Evolutionary conservation across 805 yeast genomes (phyloP).

Genomic region (Schwanniomyces yamadae): DNA sequence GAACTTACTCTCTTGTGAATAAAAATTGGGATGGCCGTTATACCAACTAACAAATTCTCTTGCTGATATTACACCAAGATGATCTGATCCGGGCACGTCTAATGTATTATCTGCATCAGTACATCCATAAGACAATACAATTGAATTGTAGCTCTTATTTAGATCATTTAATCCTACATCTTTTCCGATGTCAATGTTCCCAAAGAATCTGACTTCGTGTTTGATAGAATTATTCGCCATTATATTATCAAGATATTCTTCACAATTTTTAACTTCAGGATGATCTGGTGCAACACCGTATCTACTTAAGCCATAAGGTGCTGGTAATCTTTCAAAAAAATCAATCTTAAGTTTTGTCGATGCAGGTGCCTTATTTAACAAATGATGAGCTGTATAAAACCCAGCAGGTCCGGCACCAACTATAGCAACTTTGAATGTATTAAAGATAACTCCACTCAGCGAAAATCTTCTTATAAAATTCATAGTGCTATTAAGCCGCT

Average conservation of each 20-base stretch:
- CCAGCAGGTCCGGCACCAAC: conserved; percentile 98
- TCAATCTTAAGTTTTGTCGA: conserved; percentile 49
- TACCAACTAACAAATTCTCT: conserved; percentile 94
- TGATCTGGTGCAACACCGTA: conserved; percentile 99
- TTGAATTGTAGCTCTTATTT: conserved; percentile 60
- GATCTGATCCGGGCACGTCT: conserved; percentile 59
- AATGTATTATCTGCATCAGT: conserved; percentile 52
- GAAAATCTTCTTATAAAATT: not conserved
- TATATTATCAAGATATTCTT: conserved; percentile 65
- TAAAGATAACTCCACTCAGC: not conserved
- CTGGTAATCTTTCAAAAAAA: conserved; percentile 79
- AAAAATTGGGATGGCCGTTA: conserved; percentile 75
- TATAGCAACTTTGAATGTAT: conserved; percentile 55
- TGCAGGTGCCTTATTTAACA: conserved; percentile 49
- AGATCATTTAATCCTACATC: conserved; percentile 55
- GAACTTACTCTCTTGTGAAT: conserved; percentile 30
- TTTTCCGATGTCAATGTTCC: conserved; percentile 69
- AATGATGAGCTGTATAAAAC: conserved; percentile 79
- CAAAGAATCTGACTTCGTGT: conserved; percentile 50
- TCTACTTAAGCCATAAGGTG: conserved; percentile 88
- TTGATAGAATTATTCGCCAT: conserved; percentile 17
- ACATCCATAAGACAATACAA: conserved; percentile 83
- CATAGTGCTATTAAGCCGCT: too few species aligned
- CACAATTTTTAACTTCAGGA: conserved; percentile 88
- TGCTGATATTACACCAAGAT: conserved; percentile 73